These are phyloP conservation scores for Calonectria pauciramosa DNA, from an alignment of 2,329 filamentous ascomycete genomes.

Conservation along the genomic window DNA sequence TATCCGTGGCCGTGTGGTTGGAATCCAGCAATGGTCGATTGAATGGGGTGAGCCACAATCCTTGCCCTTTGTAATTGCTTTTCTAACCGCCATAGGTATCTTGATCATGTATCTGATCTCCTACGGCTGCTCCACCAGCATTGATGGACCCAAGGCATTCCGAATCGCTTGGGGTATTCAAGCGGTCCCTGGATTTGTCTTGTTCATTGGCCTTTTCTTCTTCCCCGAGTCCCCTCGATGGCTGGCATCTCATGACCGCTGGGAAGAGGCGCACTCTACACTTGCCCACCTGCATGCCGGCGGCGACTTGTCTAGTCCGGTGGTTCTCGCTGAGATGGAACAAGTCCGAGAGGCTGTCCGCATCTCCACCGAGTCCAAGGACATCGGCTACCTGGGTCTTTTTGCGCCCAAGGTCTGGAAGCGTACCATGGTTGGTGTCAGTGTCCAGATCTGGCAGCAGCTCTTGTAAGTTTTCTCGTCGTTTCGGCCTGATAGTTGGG, in stretches of 20 bases:
- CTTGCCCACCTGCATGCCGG: conserved; percentile 71
- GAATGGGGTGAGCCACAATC: conserved; percentile 61
- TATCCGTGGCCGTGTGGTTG: conserved; percentile 75
- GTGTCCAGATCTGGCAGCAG: conserved; percentile 68
- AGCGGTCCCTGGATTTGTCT: conserved; percentile 70
- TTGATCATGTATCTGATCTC: conserved; percentile 79
- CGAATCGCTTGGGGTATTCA: conserved; percentile 76
- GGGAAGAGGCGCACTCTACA: conserved; percentile 65
- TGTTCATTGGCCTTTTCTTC: conserved; percentile 70
- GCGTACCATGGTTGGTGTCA: conserved; percentile 64
- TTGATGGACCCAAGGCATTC: conserved; percentile 70
- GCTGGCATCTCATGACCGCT: conserved; percentile 73
- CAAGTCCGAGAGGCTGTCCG: conserved; percentile 62
- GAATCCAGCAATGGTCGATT: conserved; percentile 81
- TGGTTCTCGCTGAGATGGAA: conserved; percentile 70
- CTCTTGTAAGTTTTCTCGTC: conserved; percentile 49
- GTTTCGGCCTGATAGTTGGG: too few relatives aligned
- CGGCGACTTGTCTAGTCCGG: conserved; percentile 66
- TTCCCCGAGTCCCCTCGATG: conserved; percentile 74
- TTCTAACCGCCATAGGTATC: conserved; percentile 63
- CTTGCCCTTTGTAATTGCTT: accelerated
- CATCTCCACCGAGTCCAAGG: conserved; percentile 53
- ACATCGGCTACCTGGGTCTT: conserved; percentile 57
- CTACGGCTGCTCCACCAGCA: conserved; percentile 70
- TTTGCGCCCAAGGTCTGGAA: conserved; percentile 65